Percentiles rank a stretch among this genome's conserved stretches.
phyloP scores from a whole-genome alignment of 352 stramenopile species.

The Phytophthora lateralis region DNA sequence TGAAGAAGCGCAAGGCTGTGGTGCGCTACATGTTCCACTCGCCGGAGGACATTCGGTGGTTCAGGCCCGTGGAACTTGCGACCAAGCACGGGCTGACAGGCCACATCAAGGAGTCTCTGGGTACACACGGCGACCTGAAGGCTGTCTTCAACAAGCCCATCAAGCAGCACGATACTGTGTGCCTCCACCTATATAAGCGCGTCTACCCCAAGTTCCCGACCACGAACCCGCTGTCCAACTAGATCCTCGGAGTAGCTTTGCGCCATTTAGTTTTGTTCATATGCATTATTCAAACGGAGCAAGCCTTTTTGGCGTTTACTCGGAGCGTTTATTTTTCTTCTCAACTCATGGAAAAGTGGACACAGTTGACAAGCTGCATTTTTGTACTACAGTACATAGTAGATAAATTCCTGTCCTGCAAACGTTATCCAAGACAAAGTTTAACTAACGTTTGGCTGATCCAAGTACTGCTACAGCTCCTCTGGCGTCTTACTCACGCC shows the following conservation, averaged over 20 bases:
- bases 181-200: conserved; percentile 99
- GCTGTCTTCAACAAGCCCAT: conserved; percentile 99
- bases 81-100: conserved; percentile 98
- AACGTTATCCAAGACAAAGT: conserved; percentile 20
- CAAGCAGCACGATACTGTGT: conserved; percentile 99
- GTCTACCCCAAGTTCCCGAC: conserved; percentile 98
- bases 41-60: conserved; percentile 98
- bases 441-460: not conserved
- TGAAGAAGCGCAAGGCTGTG: conserved; percentile 98
- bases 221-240: conserved; percentile 35
- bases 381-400: too few relatives aligned
- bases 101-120: conserved; percentile 98
- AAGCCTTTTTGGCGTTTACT: conserved; percentile 5
- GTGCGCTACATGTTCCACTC: conserved; percentile 99
- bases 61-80: conserved; percentile 97
- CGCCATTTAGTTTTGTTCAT: conserved; percentile 27
- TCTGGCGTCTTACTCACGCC: conserved; percentile 25
- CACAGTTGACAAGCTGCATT: conserved; percentile 25
- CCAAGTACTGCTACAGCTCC: not conserved
- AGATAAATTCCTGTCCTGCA: conserved; percentile 33
- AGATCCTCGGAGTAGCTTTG: conserved; percentile 18
- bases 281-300: conserved; percentile 28
- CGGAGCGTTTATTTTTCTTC: not conserved
- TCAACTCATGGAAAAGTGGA: not conserved
- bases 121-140: conserved; percentile 99